Base-by-base conservation (phyloP, 2,329 filamentous ascomycete species). In the Aspergillus texensis region DNA sequence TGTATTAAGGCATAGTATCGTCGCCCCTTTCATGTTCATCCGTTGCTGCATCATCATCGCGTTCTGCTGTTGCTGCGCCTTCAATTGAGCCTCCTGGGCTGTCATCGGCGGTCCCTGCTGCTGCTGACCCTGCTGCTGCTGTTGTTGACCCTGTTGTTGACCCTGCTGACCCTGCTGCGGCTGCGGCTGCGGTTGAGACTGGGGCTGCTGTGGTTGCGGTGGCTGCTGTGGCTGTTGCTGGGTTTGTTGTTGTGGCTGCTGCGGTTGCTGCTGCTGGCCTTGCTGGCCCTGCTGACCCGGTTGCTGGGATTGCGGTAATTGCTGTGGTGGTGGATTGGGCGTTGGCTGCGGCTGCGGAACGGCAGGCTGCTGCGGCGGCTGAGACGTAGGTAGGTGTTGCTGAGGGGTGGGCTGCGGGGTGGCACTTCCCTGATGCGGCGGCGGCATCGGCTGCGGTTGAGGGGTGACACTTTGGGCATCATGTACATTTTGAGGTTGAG, bases 1-100 rank as follows among this genome's bases (percentile, higher is more conserved):
- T 53, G 80, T 80, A 66, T 87, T 78, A 45, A 89, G 73, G 66
- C 81, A 82, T 63, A 88, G 67, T 12, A 87, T 83, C 26, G 82
- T 81, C 24, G 79, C 73, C 30, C 80, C 81, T 62, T 77, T 79
- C 59, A 78, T 73, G 19, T 66, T 69, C 71, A 76, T 68, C 57
- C 72, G 71, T 41, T 78, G 76, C 71, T 80, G 76, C 71, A 81
- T 76, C 69, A 80, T 73, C 26, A 73, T 64, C 28, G 75, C 73
- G 58, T 67, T 75, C 45, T 81, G 77, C 19, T 78, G 77, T 50
- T 69, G 67, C 9, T 78, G 77, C 34, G 74, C 72, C 70, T 80
- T 79, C 62, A 80, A 60, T 57, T 81, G 77, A 11, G 73, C 76
- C 55, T 80, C 77, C 56, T 79, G 75, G 3, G 74, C 70, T 32